Evolutionary conservation across 139 green algal genomes (phyloP).

Genomic region (Tetradesmus obliquus): DNA sequence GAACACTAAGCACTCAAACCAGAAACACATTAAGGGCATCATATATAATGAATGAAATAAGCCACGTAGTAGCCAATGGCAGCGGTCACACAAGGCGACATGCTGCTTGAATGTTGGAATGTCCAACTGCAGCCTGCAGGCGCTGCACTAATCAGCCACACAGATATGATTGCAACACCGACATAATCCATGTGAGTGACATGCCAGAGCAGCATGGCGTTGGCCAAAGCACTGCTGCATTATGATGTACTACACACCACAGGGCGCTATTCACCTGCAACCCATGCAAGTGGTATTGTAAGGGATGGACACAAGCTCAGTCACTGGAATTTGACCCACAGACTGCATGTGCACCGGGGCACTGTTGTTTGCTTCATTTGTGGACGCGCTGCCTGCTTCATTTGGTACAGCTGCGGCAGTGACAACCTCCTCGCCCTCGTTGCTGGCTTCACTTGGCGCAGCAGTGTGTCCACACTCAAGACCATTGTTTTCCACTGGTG

Average conservation of each 20-base stretch:
- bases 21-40: no score
- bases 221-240: no score
- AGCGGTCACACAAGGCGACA: not conserved
- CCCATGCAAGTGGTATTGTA: not conserved
- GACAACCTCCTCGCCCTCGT: not conserved
- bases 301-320: not conserved
- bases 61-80: no score
- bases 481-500: not conserved
- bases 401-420: not conserved
- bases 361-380: not conserved
- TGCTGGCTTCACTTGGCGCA: not conserved
- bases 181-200: no score
- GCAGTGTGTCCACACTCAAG: not conserved
- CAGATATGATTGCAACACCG: no score
- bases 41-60: no score
- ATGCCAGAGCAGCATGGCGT: no score
- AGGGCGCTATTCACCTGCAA: no score
- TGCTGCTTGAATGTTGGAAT: not conserved
- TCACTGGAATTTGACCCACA: not conserved
- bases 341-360: not conserved
- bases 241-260: no score
- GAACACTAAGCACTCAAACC: no score
- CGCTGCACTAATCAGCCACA: no score
- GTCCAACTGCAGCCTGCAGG: not conserved
- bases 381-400: not conserved